Evolutionary conservation across 345 rosid species (phyloP).

Genomic region (Gossypium herbaceum): DNA sequence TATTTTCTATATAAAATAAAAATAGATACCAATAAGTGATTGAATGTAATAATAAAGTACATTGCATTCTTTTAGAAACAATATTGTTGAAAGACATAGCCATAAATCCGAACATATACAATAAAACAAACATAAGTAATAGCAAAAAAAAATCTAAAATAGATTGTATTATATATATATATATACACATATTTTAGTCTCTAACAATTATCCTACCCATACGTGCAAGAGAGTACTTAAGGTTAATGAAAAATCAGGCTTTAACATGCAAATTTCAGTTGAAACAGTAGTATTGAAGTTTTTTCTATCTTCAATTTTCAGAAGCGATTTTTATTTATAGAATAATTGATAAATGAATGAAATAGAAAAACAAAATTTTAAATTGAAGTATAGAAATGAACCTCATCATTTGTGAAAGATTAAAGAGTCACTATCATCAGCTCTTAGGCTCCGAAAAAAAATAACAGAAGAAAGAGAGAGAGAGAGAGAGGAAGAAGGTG

Average conservation of each 20-base stretch:
- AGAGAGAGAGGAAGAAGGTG: neutral
- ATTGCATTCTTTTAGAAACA: too few relatives aligned
- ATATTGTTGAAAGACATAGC: fast-evolving
- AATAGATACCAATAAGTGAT: too few relatives aligned
- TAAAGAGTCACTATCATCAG: neutral
- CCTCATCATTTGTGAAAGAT: neutral
- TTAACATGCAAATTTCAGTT: neutral
- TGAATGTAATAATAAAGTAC: too few relatives aligned
- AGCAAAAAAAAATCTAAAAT: neutral
- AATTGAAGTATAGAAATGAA: neutral
- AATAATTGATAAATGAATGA: neutral
- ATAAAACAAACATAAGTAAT: neutral
- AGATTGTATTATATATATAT: too few relatives aligned
- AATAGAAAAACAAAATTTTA: neutral
- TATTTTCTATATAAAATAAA: too few relatives aligned
- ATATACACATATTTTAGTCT: too few relatives aligned
- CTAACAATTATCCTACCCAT: neutral
- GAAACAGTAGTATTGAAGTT: neutral
- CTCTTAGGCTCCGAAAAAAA: neutral
- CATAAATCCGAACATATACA: too few relatives aligned
- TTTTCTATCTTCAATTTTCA: neutral
- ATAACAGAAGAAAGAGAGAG: too few relatives aligned
- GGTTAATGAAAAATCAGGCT: neutral
- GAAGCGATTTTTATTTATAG: neutral
- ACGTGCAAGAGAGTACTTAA: neutral